Evolutionary conservation across 2,329 filamentous ascomycete species (phyloP).

Genomic region (Metarhizium anisopliae): DNA sequence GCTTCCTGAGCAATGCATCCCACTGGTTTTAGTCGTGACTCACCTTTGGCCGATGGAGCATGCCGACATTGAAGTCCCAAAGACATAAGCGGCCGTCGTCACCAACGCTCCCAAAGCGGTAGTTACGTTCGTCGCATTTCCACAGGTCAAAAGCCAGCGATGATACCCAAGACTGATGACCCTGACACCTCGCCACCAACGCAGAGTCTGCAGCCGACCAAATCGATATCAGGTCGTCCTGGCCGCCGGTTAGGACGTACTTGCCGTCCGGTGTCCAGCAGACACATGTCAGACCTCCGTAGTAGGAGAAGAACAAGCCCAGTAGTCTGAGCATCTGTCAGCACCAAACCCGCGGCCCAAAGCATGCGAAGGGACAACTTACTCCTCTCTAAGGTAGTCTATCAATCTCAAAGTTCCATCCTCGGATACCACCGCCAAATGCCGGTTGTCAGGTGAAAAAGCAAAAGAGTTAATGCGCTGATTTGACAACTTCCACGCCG

Average conservation of each 20-base stretch:
- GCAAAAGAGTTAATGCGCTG: conserved; percentile 85
- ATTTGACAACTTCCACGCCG: conserved; percentile 86
- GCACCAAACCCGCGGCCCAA: not conserved
- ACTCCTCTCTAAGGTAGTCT: conserved; percentile 87
- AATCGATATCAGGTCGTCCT: conserved; percentile 93
- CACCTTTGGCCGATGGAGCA: conserved; percentile 79
- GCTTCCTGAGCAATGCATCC: not conserved
- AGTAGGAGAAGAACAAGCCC: conserved; percentile 83
- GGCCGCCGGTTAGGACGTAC: conserved; percentile 89
- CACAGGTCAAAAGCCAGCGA: conserved; percentile 92
- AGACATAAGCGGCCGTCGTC: conserved; percentile 85
- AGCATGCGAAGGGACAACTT: conserved; percentile 12
- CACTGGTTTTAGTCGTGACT: not conserved
- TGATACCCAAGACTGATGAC: conserved; percentile 93
- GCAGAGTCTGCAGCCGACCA: conserved; percentile 81
- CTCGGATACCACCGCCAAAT: conserved; percentile 84
- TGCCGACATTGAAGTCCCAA: conserved; percentile 97
- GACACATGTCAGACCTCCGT: conserved; percentile 84
- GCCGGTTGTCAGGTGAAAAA: conserved; percentile 81
- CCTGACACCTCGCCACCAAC: conserved; percentile 85
- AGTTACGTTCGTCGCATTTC: conserved; percentile 92
- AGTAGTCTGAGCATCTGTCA: conserved; percentile 50
- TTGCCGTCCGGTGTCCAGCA: conserved; percentile 97
- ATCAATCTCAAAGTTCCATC: conserved; percentile 85
- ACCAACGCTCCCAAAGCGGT: conserved; percentile 91